phyloP scores from a whole-genome alignment of 1,284 basidiomycete genomes.

The Cryptococcus amylolentus region DNA sequence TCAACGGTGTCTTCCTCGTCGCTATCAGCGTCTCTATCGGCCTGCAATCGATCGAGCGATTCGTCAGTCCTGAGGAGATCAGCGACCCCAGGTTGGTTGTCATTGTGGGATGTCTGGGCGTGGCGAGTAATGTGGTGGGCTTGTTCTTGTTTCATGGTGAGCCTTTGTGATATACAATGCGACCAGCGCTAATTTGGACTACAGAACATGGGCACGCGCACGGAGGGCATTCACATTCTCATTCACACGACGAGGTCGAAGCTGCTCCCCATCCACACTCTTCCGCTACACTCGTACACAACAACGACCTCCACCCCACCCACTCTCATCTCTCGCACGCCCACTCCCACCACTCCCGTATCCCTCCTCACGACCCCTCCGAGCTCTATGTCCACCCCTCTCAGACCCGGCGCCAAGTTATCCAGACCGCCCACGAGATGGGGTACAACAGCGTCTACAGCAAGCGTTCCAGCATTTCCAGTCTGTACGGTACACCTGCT shows the following conservation, averaged over 20 bases:
- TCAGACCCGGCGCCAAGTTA: conserved; percentile 79
- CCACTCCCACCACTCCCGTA: not conserved
- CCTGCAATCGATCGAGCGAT: conserved; percentile 86
- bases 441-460: conserved; percentile 44
- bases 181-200: not conserved
- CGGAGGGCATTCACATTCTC: conserved; percentile 26
- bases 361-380: conserved; percentile 29
- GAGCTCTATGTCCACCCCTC: conserved; percentile 65
- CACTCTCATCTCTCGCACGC: not conserved
- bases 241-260: conserved; percentile 7
- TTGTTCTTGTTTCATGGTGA: conserved; percentile 91
- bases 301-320: not conserved
- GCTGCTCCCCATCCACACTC: not conserved
- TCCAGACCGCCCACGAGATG: conserved; percentile 81
- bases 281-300: not conserved
- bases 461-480: conserved; percentile 6
- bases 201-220: conserved; percentile 71
- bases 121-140: conserved; percentile 89
- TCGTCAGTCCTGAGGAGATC: conserved; percentile 84
- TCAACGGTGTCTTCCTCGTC: conserved; percentile 94
- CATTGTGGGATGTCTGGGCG: conserved; percentile 81
- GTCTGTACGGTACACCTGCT: conserved; percentile 13
- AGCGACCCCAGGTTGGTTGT: conserved; percentile 83
- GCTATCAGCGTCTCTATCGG: conserved; percentile 95
- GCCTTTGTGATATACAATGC: conserved; percentile 23